These are phyloP conservation scores for Umbelopsis sp. DNA, from an alignment of 192 early-diverging fungal species.

Conservation along the genomic window DNA sequence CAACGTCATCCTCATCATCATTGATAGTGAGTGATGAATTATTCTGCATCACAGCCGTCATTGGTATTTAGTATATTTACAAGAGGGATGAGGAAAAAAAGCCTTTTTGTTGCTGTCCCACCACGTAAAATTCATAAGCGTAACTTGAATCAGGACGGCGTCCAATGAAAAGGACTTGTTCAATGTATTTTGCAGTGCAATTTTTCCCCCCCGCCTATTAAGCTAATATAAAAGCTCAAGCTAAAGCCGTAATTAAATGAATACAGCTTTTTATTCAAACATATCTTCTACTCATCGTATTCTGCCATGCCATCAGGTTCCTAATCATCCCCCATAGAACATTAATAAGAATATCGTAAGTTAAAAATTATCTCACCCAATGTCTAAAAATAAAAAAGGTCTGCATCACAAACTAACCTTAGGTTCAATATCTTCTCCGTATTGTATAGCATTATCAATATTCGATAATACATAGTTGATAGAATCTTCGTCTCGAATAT, in stretches of 20 bases:
- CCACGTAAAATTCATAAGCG: not conserved
- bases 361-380: not conserved
- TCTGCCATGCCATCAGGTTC: constrained; percentile 35
- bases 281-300: constrained; percentile 16
- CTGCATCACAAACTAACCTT: constrained; percentile 64
- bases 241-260: not conserved
- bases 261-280: not conserved
- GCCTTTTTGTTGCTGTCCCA: not conserved
- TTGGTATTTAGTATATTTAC: constrained; percentile 3
- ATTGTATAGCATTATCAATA: constrained; percentile 95
- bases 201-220: not conserved
- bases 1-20: constrained; percentile 27
- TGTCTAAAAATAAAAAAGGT: constrained; percentile 9
- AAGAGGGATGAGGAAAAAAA: constrained; percentile 12
- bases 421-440: constrained; percentile 96
- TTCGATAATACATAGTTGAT: constrained; percentile 83
- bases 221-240: not conserved
- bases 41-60: constrained; percentile 6
- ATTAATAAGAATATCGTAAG: not conserved
- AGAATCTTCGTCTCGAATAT: constrained; percentile 94
- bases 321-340: not conserved
- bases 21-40: not conserved
- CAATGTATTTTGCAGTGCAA: not conserved
- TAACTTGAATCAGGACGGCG: not conserved
- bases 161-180: not conserved